These are phyloP conservation scores for Davidsoniella virescens DNA, from an alignment of 2,329 filamentous ascomycete genomes.

Conservation along the genomic window DNA sequence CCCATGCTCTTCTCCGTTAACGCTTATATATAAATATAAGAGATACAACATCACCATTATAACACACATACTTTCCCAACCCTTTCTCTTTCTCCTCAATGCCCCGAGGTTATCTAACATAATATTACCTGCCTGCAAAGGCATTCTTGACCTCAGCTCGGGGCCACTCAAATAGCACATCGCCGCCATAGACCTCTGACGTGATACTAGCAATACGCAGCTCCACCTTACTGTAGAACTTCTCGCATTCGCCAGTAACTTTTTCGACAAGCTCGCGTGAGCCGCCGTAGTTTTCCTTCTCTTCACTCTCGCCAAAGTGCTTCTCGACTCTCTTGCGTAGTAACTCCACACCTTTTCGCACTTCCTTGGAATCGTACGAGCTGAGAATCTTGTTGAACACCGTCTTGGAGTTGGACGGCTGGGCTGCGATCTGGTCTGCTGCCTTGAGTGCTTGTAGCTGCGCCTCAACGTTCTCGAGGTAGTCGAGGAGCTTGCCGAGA, in stretches of 20 bases:
- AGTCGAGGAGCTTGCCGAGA: conserved; percentile 79
- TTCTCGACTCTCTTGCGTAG: conserved; percentile 89
- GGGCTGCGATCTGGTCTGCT: conserved; percentile 50
- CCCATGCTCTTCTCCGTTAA: too few relatives aligned
- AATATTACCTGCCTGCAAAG: conserved; percentile 23
- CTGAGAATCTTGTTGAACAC: conserved; percentile 77
- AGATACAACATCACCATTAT: not conserved
- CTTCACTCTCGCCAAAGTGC: conserved; percentile 85
- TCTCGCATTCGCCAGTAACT: conserved; percentile 44
- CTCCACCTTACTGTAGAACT: conserved; percentile 46
- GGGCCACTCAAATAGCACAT: conserved; percentile 51
- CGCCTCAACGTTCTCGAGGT: conserved; percentile 75
- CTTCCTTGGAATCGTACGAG: conserved; percentile 66
- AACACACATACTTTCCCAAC: not conserved
- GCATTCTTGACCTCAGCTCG: conserved; percentile 43
- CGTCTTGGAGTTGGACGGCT: conserved; percentile 66
- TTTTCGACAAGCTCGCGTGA: conserved; percentile 41
- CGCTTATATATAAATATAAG: too few relatives aligned
- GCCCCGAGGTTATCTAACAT: not conserved
- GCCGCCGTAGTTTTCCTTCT: conserved; percentile 58
- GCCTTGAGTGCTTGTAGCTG: conserved; percentile 45
- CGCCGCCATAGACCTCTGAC: conserved; percentile 47
- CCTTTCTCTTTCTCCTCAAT: not conserved
- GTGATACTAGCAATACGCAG: conserved; percentile 42
- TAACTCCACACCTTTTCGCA: conserved; percentile 77